Conservation (phyloP, 2,329 filamentous ascomycete genomes). For the Cladosporium sp. region DNA sequence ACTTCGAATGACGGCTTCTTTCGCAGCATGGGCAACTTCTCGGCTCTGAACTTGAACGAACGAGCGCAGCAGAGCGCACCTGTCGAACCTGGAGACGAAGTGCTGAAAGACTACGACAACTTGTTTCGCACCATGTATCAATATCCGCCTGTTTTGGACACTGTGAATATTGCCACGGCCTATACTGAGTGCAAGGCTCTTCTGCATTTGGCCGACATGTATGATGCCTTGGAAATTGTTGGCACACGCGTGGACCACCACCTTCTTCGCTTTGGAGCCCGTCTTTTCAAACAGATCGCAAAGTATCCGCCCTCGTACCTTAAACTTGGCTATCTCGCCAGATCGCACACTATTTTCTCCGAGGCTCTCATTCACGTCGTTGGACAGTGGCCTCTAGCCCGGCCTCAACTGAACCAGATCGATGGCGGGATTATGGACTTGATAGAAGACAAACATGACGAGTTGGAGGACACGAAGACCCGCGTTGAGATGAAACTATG, state of each 20-base stretch:
- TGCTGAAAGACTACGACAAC: constrained; percentile 91
- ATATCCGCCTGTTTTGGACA: constrained; percentile 75
- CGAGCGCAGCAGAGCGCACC: constrained; percentile 35
- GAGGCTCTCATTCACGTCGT: constrained; percentile 91
- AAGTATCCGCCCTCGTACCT: constrained; percentile 94
- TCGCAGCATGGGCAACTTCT: constrained; percentile 81
- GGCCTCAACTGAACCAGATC: constrained; percentile 71
- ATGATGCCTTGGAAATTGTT: constrained; percentile 83
- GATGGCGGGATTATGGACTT: constrained; percentile 77
- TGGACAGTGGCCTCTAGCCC: constrained; percentile 83
- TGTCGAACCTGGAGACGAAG: constrained; percentile 62
- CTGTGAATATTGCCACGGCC: constrained; percentile 83
- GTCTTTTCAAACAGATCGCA: constrained; percentile 92
- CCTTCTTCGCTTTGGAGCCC: constrained; percentile 82
- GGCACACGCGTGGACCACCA: constrained; percentile 91
- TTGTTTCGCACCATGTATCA: constrained; percentile 96
- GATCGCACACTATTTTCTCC: constrained; percentile 70
- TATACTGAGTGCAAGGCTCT: constrained; percentile 94
- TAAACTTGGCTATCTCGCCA: constrained; percentile 80
- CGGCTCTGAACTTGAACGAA: constrained; percentile 46
- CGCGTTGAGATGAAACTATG: constrained; percentile 80
- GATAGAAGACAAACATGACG: constrained; percentile 92
- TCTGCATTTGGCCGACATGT: constrained; percentile 85
- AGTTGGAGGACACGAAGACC: constrained; percentile 77
- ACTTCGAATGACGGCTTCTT: constrained; percentile 70